A percentile compares a stretch with the other conserved stretches of the same genome.
Evolutionary conservation across 2,329 filamentous ascomycete genomes (phyloP).

Genomic region (Ascochyta pisi): DNA sequence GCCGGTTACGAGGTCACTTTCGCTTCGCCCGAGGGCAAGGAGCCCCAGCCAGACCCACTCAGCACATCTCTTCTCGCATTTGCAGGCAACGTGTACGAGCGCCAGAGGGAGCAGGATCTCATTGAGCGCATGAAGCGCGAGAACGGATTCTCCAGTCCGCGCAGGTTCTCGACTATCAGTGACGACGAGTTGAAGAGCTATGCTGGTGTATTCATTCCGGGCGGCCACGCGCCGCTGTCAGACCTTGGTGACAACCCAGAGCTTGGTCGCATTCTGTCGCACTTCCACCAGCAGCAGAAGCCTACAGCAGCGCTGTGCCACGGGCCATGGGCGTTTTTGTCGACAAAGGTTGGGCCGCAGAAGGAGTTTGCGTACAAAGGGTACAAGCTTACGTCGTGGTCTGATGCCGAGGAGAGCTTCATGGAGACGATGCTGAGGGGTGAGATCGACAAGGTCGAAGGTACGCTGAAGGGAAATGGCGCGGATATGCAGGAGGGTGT

Average conservation of each 20-base stretch:
- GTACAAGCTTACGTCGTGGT: conserved; percentile 56
- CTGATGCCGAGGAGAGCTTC: conserved; percentile 54
- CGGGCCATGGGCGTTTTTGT: conserved; percentile 55
- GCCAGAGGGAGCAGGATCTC: conserved; percentile 49
- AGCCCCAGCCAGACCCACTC: conserved; percentile 53
- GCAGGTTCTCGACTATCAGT: conserved; percentile 49
- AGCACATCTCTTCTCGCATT: conserved; percentile 53
- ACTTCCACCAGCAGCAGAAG: conserved; percentile 52
- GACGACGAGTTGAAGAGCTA: conserved; percentile 51
- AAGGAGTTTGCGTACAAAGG: conserved; percentile 54
- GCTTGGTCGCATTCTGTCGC: conserved; percentile 51
- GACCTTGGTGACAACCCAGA: conserved; percentile 54
- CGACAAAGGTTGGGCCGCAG: conserved; percentile 47
- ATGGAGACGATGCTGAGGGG: conserved; percentile 55
- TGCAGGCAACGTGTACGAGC: conserved; percentile 56
- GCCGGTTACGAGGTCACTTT: conserved; percentile 54
- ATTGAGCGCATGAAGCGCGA: conserved; percentile 55
- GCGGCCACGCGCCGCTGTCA: conserved; percentile 54
- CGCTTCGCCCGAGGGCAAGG: conserved; percentile 53
- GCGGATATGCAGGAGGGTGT: conserved; percentile 55
- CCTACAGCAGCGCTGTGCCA: conserved; percentile 57
- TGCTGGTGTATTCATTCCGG: conserved; percentile 54
- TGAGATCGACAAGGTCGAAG: conserved; percentile 54
- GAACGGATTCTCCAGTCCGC: conserved; percentile 52
- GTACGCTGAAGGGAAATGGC: conserved; percentile 48